phyloP scores from a whole-genome alignment of 1,139 yeast genomes.

The Blastobotrys arbuscula region DNA sequence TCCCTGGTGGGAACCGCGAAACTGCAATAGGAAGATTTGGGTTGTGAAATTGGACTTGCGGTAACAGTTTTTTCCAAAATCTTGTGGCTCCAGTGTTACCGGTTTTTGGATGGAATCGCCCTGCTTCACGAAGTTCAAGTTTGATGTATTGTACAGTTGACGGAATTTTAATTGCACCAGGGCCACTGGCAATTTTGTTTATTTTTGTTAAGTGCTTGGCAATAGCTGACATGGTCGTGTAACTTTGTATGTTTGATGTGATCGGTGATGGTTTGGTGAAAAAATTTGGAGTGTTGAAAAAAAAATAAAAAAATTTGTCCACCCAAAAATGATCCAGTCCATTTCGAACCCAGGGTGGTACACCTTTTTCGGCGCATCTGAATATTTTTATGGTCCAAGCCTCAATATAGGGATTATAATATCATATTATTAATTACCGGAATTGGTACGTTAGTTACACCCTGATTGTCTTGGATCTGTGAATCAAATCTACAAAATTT shows the following conservation, averaged over 20 bases:
- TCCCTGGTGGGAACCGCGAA: slow-evolving; percentile 3
- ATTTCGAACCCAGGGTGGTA: too few relatives aligned
- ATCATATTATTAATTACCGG: too few relatives aligned
- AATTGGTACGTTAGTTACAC: too few relatives aligned
- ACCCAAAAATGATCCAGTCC: too few relatives aligned
- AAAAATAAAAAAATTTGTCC: background rate
- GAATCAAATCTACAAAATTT: too few relatives aligned
- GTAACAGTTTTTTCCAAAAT: slow-evolving; percentile 71
- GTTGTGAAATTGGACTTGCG: slow-evolving; percentile 77
- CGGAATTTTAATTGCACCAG: slow-evolving; percentile 43
- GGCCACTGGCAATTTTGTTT: slow-evolving; percentile 41
- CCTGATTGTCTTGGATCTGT: too few relatives aligned
- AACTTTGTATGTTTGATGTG: too few relatives aligned
- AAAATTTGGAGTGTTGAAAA: background rate
- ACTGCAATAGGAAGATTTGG: slow-evolving; percentile 62
- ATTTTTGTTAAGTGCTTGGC: slow-evolving; percentile 39
- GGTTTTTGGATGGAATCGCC: slow-evolving; percentile 29
- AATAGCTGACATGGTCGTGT: slow-evolving; percentile 11
- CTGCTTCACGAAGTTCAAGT: slow-evolving; percentile 41
- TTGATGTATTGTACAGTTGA: slow-evolving; percentile 38
- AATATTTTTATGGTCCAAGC: too few relatives aligned
- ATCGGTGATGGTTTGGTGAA: background rate
- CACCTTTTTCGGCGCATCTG: too few relatives aligned
- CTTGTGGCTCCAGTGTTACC: slow-evolving; percentile 34
- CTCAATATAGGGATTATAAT: too few relatives aligned